phyloP scores from a whole-genome alignment of 2,329 filamentous ascomycete genomes.

The Ceratocystis papillata region DNA sequence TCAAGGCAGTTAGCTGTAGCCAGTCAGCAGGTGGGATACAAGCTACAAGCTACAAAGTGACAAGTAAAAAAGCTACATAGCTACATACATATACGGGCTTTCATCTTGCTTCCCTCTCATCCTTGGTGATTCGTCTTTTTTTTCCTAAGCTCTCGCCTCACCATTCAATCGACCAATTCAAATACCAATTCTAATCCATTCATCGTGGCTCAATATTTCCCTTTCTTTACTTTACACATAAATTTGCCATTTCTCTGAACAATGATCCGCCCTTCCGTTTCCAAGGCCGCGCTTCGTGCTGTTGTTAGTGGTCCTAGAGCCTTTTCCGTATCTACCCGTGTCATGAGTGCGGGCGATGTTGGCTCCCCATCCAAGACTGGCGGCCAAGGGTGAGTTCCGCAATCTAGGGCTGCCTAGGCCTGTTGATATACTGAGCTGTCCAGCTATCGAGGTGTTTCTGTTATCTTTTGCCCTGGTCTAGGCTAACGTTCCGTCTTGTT shows the following conservation, averaged over 20 bases:
- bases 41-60: conserved; percentile 4
- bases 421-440: background rate
- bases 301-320: conserved; percentile 38
- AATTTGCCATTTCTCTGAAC: conserved; percentile 20
- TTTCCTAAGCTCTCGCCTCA: background rate
- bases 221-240: background rate
- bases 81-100: conserved; percentile 2
- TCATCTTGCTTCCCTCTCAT: conserved; percentile 12
- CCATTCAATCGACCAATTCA: background rate
- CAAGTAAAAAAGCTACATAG: background rate
- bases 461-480: background rate
- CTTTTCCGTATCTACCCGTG: conserved; percentile 53
- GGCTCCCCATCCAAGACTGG: conserved; percentile 48
- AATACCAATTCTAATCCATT: background rate
- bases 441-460: background rate
- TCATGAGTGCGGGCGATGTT: conserved; percentile 60
- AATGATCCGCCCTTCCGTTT: conserved; percentile 59
- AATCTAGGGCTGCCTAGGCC: background rate
- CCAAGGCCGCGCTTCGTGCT: conserved; percentile 43
- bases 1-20: background rate
- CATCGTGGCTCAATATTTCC: background rate
- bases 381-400: conserved; percentile 41
- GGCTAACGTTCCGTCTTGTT: background rate
- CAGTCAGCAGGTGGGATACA: background rate
- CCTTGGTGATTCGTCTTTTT: background rate